Conservation (phyloP, 2,329 filamentous ascomycete genomes). For the Aureobasidium sp. region DNA sequence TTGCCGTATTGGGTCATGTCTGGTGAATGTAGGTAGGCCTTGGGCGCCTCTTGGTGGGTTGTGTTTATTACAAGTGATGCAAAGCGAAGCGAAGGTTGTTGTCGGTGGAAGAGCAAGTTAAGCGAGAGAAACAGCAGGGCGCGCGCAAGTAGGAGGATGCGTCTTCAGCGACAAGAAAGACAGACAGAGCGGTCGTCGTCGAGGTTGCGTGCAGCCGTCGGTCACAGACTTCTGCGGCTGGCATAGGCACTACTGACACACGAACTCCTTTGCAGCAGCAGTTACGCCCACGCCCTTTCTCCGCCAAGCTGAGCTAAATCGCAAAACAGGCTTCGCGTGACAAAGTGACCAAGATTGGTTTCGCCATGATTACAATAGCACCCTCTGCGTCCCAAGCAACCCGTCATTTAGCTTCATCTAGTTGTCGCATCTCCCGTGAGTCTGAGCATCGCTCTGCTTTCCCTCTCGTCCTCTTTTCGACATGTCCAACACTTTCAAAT, state of each 20-base stretch:
- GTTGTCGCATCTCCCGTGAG: background rate
- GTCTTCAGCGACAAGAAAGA: too few species aligned
- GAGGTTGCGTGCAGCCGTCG: background rate
- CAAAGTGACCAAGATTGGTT: too few species aligned
- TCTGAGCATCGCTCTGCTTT: background rate
- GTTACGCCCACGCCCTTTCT: too few species aligned
- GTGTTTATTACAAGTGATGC: background rate
- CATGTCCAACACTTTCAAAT: background rate
- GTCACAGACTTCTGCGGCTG: background rate
- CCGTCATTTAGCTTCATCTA: too few species aligned
- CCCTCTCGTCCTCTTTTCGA: background rate
- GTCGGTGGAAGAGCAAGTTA: background rate
- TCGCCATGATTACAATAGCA: too few species aligned
- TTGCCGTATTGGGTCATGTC: slow-evolving; percentile 29
- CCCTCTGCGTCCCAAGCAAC: too few species aligned
- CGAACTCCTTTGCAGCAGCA: background rate
- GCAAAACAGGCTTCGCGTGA: too few species aligned
- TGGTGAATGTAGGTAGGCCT: background rate
- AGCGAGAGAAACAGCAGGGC: background rate
- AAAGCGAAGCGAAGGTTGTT: background rate
- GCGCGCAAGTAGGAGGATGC: too few species aligned
- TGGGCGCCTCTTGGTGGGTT: background rate
- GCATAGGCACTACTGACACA: too few species aligned
- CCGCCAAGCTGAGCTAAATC: background rate
- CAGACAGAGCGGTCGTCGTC: background rate